Base-by-base conservation (phyloP, 2,329 filamentous ascomycete genomes). In the Colletotrichum lupini region DNA sequence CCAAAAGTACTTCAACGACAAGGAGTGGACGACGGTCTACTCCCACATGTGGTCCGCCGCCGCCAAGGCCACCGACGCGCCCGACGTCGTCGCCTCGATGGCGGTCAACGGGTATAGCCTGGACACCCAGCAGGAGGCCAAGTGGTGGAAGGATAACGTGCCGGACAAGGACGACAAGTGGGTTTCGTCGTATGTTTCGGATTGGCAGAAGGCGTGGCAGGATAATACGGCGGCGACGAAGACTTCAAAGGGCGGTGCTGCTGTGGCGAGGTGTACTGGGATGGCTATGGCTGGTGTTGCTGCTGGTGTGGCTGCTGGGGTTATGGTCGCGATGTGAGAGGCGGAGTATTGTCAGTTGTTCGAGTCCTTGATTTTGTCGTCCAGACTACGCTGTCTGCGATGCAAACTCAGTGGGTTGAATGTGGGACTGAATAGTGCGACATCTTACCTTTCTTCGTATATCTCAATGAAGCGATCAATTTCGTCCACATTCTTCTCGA, bases 31-130 rank as follows among this genome's bases (percentile, higher is more conserved):
- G 22, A 72, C 75, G 22, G 68, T 76, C 46, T 60, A 65, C 58
- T 62, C 61, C 19, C 66, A 76, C 72, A 67, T 75, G 42, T 74
- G 58, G 62, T 70, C 74, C 42, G 75, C 74, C 35, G 75, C 71
- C 37, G 75, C 75, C 49, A 67, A 67, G 28, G 74, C 75, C 28
- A 68, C 61, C 49, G 56, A 75, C 62, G 67, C 71, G 24, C 67
- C 69, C 24, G 62, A 67, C 24, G 60, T 74, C 35, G 75, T 75
- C 24, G 74, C 71, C 1, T 76, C 75, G 1, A 62, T 72, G 30
- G 65, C 49, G 7, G 49, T 72, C 8, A 30, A 59, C 11, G 52
- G 65, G 5, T 59, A 32, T 3, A 60, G 26, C 30, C 9, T 53
- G 4, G 5, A 22, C 24, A n/a, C 28, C 1, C 35, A 52, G 35